A percentile compares a stretch with the other conserved stretches of the same genome.
phyloP scores from a whole-genome alignment of 2,329 filamentous ascomycete species.

The Talaromyces sp. region DNA sequence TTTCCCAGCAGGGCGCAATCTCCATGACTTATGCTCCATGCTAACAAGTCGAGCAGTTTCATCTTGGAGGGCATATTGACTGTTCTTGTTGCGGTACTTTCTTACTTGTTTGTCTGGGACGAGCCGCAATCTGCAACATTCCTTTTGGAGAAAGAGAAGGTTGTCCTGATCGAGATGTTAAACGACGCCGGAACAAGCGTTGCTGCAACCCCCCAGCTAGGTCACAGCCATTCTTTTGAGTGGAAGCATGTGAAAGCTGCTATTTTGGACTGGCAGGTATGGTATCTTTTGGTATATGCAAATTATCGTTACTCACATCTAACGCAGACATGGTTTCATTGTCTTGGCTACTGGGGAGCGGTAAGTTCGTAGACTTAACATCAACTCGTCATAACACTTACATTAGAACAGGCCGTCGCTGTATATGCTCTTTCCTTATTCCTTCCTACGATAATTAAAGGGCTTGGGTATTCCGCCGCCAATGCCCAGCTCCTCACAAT shows the following conservation, averaged over 20 bases:
- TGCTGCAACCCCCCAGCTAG: background rate
- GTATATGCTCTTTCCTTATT: constrained; percentile 21
- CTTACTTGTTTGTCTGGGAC: constrained; percentile 27
- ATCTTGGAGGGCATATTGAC: constrained; percentile 59
- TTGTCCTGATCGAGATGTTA: constrained; percentile 35
- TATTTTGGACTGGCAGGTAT: constrained; percentile 46
- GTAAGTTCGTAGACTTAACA: background rate
- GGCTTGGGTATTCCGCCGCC: constrained; percentile 36
- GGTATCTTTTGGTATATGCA: constrained; percentile 17
- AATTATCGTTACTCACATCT: background rate
- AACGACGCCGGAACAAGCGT: constrained; percentile 20
- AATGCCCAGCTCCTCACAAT: constrained; percentile 40
- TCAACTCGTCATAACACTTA: background rate
- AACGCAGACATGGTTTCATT: background rate
- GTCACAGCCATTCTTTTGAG: constrained; percentile 19
- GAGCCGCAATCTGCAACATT: constrained; percentile 34
- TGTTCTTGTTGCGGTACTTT: constrained; percentile 57
- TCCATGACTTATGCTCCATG: background rate
- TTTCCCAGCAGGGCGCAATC: background rate
- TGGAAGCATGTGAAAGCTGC: constrained; percentile 29
- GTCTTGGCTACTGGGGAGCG: background rate
- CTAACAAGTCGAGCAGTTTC: constrained; percentile 27
- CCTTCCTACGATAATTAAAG: constrained; percentile 35
- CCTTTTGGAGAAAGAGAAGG: constrained; percentile 37
- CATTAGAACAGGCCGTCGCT: background rate